Evolutionary conservation across 2,329 filamentous ascomycete genomes (phyloP).

Genomic region (Ophiostoma tasmaniense): DNA sequence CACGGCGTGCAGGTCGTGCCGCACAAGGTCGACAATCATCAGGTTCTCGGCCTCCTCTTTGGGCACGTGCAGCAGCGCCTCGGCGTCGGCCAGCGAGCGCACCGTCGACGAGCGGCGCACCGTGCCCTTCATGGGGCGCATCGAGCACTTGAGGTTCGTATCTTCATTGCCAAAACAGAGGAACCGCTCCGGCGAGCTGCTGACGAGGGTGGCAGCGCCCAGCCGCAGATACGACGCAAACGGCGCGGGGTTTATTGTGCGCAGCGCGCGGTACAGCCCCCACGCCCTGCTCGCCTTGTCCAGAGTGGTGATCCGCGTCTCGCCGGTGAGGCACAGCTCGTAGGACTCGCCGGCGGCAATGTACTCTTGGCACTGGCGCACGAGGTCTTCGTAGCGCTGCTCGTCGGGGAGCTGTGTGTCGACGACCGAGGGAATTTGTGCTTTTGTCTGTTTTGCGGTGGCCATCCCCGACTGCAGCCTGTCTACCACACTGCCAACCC

Average conservation of each 20-base stretch:
- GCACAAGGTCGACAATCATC: conserved; percentile 96
- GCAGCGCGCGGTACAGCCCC: conserved; percentile 63
- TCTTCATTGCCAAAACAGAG: conserved; percentile 34
- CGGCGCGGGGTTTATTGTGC: conserved; percentile 66
- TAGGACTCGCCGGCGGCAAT: conserved; percentile 76
- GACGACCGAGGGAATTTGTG: neutral
- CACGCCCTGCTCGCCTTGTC: conserved; percentile 36
- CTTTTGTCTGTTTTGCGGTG: neutral
- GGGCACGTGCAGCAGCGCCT: conserved; percentile 62
- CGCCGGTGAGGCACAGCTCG: conserved; percentile 73
- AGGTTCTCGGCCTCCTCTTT: conserved; percentile 95
- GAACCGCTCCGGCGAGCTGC: conserved; percentile 84
- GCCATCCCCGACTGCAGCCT: conserved; percentile 28
- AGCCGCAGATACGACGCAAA: conserved; percentile 78
- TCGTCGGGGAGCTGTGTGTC: conserved; percentile 35
- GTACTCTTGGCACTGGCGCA: conserved; percentile 59
- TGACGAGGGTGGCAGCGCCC: conserved; percentile 60
- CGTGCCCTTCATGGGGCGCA: conserved; percentile 94
- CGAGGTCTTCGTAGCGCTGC: conserved; percentile 54
- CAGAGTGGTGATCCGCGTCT: conserved; percentile 50
- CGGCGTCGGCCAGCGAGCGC: conserved; percentile 62
- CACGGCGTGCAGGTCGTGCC: conserved; percentile 83
- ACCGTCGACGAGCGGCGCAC: conserved; percentile 65
- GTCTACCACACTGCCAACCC: conserved; percentile 36
- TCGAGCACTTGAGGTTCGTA: conserved; percentile 49